Evolutionary conservation across 2,329 filamentous ascomycete species (phyloP).

Genomic region (Scedosporium boydii): DNA sequence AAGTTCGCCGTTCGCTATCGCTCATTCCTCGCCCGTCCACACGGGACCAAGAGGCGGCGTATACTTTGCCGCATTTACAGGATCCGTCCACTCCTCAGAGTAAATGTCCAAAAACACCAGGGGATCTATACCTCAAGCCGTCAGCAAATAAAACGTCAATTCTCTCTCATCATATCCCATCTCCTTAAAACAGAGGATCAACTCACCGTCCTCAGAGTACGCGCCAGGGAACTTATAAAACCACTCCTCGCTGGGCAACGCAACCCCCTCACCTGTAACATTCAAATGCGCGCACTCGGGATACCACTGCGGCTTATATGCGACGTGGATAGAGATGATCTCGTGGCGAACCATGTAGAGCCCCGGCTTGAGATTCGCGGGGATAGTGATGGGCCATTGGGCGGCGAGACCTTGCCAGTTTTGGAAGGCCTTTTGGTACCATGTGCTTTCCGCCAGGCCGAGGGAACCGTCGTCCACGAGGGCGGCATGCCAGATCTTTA

Average conservation of each 20-base stretch:
- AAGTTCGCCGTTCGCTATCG: background rate
- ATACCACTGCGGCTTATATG: constrained; percentile 40
- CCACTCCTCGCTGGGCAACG: constrained; percentile 3
- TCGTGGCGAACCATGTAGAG: constrained; percentile 47
- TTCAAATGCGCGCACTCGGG: constrained; percentile 52
- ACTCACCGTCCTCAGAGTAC: constrained; percentile 1
- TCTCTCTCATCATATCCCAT: too few relatives aligned
- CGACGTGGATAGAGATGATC: constrained; percentile 43
- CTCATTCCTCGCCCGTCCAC: constrained; percentile 1
- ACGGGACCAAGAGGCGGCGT: constrained; percentile 1
- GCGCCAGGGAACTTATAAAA: constrained; percentile 2
- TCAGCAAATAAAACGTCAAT: background rate
- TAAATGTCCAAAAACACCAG: constrained; percentile 4
- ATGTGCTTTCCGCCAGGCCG: background rate
- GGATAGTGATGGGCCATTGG: constrained; percentile 37
- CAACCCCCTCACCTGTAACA: constrained; percentile 37
- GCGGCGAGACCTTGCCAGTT: constrained; percentile 38
- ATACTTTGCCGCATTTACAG: constrained; percentile 3
- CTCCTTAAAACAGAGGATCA: background rate
- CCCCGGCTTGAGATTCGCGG: constrained; percentile 32
- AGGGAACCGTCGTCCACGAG: constrained; percentile 1
- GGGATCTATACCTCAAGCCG: background rate
- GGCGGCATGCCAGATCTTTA: constrained; percentile 4
- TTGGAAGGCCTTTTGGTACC: constrained; percentile 20
- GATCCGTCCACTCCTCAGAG: constrained; percentile 5